phyloP scores from a whole-genome alignment of 75 land plant species.

The Gnetum montanum region DNA sequence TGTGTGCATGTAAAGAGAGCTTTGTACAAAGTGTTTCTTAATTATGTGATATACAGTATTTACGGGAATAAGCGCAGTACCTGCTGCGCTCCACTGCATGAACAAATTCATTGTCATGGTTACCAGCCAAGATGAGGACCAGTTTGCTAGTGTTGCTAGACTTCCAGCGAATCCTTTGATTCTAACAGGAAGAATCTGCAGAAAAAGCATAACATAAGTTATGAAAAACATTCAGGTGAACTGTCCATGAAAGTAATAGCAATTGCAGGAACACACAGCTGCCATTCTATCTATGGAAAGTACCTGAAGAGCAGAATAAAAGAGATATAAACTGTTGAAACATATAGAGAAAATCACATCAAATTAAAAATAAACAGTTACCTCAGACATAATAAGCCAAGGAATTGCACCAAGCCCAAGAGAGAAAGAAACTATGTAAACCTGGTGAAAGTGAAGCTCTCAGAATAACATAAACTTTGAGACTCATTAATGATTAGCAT shows the following conservation, averaged over 20 bases:
- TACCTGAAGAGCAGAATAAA: too few relatives aligned
- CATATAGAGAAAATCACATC: too few relatives aligned
- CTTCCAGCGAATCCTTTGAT: slow-evolving; percentile 84
- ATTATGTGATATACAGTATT: too few relatives aligned
- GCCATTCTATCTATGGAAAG: too few relatives aligned
- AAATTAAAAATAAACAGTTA: too few relatives aligned
- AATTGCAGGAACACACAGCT: too few relatives aligned
- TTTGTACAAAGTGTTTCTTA: too few relatives aligned
- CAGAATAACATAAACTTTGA: neutral
- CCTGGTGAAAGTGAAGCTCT: slow-evolving; percentile 12
- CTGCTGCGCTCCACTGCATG: slow-evolving; percentile 64
- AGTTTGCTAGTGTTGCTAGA: slow-evolving; percentile 70
- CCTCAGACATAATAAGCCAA: slow-evolving; percentile 73
- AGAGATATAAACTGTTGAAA: too few relatives aligned
- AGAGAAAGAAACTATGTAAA: slow-evolving; percentile 27
- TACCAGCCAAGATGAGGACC: slow-evolving; percentile 44
- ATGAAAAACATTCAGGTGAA: neutral
- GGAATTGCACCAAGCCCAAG: slow-evolving; percentile 65
- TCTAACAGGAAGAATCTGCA: slow-evolving; percentile 58
- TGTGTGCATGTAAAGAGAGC: too few relatives aligned
- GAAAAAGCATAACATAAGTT: neutral
- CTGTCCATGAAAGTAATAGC: too few relatives aligned
- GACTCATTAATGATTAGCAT: neutral
- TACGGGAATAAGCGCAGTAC: slow-evolving; percentile 22
- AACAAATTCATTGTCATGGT: slow-evolving; percentile 73